Base-by-base conservation (phyloP, 805 yeast genomes). In the Candida corydali region DNA sequence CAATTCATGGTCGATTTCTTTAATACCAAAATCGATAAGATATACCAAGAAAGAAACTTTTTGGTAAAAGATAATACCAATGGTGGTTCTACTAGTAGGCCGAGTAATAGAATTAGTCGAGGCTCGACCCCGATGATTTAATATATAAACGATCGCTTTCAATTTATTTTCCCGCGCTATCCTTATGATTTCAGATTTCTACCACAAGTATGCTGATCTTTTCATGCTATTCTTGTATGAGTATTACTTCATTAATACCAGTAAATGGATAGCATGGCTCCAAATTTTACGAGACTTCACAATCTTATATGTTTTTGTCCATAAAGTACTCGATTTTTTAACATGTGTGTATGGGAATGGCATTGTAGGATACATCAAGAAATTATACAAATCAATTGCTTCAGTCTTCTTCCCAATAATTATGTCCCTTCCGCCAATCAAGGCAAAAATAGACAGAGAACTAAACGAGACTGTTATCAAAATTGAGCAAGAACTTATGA, bases 401-500 rank as follows among this genome's bases (percentile, higher is more conserved):
- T 49, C 7, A 40, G 57, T 11, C 0, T 8, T 60, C 0, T 68
- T 71, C 45, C 37, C 42, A 5, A 29, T 56, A 20, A 20, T 76
- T 3, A 47, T 75, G 41, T 38, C 56, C 0, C 58, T 82, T 5
- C 88, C 89, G 2, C 62, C 73, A 0, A 42, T 86, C 17, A 74
- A 66, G 38, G 43, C 52, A 1, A 75, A 74, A 47, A 82, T 91
- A 5, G 78, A 81, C 26, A 50, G 57, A 17, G 89, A 89, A 51
- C 69, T 89, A 2, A 40, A 41, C 4, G 65, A 63, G 29, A 75
- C 75, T 0, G 55, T 73, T 2, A 54, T 31, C 0, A 63, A 65
- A 16, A 59, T 91, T 23, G 87, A 88, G 43, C 45, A 59, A 0
- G 70, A 71, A 15, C 49, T 91, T 39, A 74, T 89, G 34, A 68